Evolutionary conservation across 2,329 filamentous ascomycete species (phyloP).

Genomic region (Aulographum hederae): DNA sequence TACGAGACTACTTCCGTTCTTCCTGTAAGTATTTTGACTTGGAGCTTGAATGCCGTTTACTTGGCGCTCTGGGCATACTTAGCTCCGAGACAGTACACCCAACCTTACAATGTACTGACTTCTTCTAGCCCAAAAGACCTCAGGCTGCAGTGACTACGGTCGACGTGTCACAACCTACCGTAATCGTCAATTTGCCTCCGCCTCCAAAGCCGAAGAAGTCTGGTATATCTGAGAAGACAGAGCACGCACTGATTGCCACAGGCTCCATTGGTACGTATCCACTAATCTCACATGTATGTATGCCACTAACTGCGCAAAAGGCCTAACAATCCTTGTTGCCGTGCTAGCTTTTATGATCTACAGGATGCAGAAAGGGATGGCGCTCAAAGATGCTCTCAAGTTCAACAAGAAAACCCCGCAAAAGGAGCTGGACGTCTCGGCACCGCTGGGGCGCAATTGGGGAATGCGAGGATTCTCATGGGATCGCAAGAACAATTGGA

Average conservation of each 20-base stretch:
- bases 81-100: too few species aligned
- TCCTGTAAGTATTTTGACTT: too few species aligned
- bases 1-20: too few species aligned
- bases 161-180: neutral
- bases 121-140: too few species aligned
- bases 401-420: neutral
- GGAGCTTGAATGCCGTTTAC: too few species aligned
- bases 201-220: constrained; percentile 3
- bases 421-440: neutral
- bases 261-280: constrained; percentile 17
- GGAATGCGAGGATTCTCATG: neutral
- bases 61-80: too few species aligned
- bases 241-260: constrained; percentile 20
- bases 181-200: neutral
- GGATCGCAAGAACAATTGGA: neutral
- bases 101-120: too few species aligned
- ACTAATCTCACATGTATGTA: neutral
- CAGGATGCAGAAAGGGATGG: constrained; percentile 12
- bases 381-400: neutral
- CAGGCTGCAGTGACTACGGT: too few species aligned
- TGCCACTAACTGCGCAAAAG: constrained; percentile 6
- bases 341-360: constrained; percentile 17
- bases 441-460: neutral
- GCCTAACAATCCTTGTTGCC: constrained; percentile 19
- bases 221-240: constrained; percentile 17